A percentile compares a stretch with the other conserved stretches of the same genome.
Evolutionary conservation across 1,284 basidiomycete species (phyloP).

Genomic region (Peniophora sp.): DNA sequence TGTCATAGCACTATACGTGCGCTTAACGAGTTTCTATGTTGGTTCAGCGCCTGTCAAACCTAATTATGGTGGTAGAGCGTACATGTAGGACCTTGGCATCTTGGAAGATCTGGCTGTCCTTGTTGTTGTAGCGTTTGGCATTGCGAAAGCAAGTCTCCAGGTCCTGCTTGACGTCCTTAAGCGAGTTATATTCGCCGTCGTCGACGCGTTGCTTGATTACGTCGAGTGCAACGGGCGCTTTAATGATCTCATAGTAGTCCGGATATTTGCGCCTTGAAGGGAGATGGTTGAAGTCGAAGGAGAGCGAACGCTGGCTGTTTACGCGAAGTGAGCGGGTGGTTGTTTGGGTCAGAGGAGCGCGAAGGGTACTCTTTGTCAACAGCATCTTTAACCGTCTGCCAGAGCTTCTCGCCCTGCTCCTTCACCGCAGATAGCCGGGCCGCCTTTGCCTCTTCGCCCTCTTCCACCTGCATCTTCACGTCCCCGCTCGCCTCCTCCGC

Average conservation of each 20-base stretch:
- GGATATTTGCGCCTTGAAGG: slow-evolving; percentile 76
- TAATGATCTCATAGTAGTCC: slow-evolving; percentile 84
- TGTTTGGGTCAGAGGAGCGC: slow-evolving; percentile 30
- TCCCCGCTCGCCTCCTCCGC: slow-evolving; percentile 17
- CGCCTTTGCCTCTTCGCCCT: slow-evolving; percentile 16
- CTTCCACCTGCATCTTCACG: slow-evolving; percentile 13
- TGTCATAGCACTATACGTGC: slow-evolving; percentile 52
- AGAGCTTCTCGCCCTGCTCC: slow-evolving; percentile 58
- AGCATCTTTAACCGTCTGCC: slow-evolving; percentile 70
- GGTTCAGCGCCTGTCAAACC: background rate
- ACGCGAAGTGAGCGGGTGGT: slow-evolving; percentile 16
- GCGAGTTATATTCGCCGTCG: slow-evolving; percentile 50
- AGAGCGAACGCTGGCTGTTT: slow-evolving; percentile 24
- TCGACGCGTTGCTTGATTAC: slow-evolving; percentile 81
- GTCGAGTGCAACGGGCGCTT: slow-evolving; percentile 75
- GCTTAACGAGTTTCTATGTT: slow-evolving; percentile 57
- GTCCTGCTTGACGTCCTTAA: slow-evolving; percentile 72
- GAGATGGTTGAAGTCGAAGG: slow-evolving; percentile 68
- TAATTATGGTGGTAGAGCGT: background rate
- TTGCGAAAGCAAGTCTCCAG: slow-evolving; percentile 86
- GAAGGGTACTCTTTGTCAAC: slow-evolving; percentile 56
- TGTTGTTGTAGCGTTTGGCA: slow-evolving; percentile 85
- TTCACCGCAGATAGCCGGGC: slow-evolving; percentile 33
- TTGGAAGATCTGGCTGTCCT: slow-evolving; percentile 78
- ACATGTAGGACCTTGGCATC: slow-evolving; percentile 71